Evolutionary conservation across 2,329 filamentous ascomycete genomes (phyloP).

Genomic region (Fusarium beomiforme): DNA sequence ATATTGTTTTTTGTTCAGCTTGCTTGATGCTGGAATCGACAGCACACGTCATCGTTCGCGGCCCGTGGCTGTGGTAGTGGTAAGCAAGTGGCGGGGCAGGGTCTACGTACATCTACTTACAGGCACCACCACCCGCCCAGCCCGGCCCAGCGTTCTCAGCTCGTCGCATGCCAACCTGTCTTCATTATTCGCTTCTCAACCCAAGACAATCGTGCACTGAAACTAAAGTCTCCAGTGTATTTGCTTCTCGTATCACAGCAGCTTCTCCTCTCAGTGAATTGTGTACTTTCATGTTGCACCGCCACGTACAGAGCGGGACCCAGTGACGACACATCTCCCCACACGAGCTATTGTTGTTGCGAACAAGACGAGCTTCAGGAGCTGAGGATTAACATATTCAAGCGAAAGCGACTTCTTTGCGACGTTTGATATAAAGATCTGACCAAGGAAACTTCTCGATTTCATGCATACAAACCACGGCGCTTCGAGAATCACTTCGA

Average conservation of each 20-base stretch:
- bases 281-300: conserved; percentile 19
- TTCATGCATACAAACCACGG: conserved; percentile 14
- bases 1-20: neutral
- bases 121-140: neutral
- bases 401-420: neutral
- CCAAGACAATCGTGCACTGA: neutral
- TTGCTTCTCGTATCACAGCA: neutral
- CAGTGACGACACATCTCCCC: conserved; percentile 43
- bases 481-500: conserved; percentile 14
- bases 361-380: conserved; percentile 13
- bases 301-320: conserved; percentile 33
- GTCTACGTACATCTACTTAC: neutral
- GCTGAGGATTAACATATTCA: neutral
- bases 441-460: neutral
- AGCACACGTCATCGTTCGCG: conserved; percentile 43
- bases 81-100: conserved; percentile 34
- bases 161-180: conserved; percentile 21
- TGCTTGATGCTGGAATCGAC: neutral
- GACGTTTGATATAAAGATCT: neutral
- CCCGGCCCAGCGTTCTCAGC: conserved; percentile 6
- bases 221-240: neutral
- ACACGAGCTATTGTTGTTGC: conserved; percentile 18
- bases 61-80: conserved; percentile 34
- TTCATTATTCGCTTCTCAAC: conserved; percentile 4
- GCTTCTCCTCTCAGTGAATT: conserved; percentile 13